Percentiles rank a stretch among this genome's conserved stretches.
Conservation (phyloP, 179 eudicot species). For the Heliamphora pulchella region DNA sequence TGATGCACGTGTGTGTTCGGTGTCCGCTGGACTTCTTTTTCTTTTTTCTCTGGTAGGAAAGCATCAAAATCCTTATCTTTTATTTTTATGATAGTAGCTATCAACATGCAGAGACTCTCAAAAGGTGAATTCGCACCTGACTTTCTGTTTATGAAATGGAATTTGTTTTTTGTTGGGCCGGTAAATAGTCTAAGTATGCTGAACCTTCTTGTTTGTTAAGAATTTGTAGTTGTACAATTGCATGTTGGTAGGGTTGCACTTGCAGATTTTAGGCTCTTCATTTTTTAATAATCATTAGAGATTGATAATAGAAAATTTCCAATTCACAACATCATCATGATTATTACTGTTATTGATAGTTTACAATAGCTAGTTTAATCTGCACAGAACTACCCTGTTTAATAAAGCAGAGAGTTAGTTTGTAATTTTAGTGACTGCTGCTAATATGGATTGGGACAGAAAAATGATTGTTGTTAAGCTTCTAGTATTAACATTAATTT, state of each 20-base stretch:
- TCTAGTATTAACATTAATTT: not conserved
- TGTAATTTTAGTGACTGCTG: not conserved
- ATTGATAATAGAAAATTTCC: not conserved
- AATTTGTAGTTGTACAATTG: not conserved
- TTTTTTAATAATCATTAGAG: not conserved
- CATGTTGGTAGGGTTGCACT: not conserved
- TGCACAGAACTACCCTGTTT: not conserved
- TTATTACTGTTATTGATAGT: not conserved
- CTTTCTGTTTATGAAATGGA: not conserved
- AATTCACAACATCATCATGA: not conserved
- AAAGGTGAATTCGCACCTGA: not conserved
- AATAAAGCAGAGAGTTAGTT: not conserved
- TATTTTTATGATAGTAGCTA: not conserved
- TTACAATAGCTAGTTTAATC: not conserved
- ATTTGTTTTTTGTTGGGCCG: not conserved
- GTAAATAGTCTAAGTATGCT: not conserved
- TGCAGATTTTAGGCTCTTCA: not conserved
- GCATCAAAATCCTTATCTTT: not conserved
- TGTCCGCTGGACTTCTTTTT: not conserved
- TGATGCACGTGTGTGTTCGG: conserved; percentile 3
- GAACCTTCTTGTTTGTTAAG: not conserved
- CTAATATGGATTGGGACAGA: not conserved
- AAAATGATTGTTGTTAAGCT: not conserved
- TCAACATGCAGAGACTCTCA: no score
- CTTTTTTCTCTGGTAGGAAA: not conserved